Evolutionary conservation across 345 rosid genomes (phyloP).

Genomic region (Brassica nigra): DNA sequence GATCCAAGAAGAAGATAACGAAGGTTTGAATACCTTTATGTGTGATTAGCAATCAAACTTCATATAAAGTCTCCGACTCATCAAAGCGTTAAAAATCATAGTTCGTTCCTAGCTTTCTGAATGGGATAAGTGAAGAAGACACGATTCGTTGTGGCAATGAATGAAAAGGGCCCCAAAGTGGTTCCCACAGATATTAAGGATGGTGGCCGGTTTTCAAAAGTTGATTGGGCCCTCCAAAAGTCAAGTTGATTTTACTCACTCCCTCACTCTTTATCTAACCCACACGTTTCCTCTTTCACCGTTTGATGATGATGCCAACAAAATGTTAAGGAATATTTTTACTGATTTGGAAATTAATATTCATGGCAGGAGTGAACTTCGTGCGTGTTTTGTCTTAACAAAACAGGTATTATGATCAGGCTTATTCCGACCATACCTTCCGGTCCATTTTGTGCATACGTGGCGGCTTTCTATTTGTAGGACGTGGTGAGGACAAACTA

Average conservation of each 20-base stretch:
- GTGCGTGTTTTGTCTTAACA: slow-evolving; percentile 2
- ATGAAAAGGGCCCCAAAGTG: slow-evolving; percentile 19
- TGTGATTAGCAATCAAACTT: background rate
- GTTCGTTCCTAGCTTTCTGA: background rate
- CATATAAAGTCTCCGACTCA: background rate
- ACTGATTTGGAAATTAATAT: background rate
- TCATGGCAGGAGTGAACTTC: slow-evolving; percentile 16
- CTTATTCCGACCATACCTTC: slow-evolving; percentile 1
- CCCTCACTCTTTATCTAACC: slow-evolving; percentile 13
- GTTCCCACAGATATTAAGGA: slow-evolving; percentile 32
- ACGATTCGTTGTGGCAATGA: slow-evolving; percentile 35
- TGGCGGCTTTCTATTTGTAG: background rate
- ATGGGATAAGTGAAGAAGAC: slow-evolving; percentile 33
- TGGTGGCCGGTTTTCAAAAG: slow-evolving; percentile 29
- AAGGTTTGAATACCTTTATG: background rate
- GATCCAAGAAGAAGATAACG: background rate
- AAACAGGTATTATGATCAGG: slow-evolving; percentile 28
- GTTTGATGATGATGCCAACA: background rate
- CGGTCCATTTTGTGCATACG: background rate
- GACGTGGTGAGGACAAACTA: slow-evolving; percentile 32
- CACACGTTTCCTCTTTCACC: slow-evolving; percentile 27
- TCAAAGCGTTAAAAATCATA: background rate
- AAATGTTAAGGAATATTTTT: background rate
- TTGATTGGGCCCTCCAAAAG: slow-evolving; percentile 28
- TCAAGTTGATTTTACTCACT: slow-evolving; percentile 21